Base-by-base conservation (phyloP, 495 filamentous ascomycete species). In the Xylaria acuta region DNA sequence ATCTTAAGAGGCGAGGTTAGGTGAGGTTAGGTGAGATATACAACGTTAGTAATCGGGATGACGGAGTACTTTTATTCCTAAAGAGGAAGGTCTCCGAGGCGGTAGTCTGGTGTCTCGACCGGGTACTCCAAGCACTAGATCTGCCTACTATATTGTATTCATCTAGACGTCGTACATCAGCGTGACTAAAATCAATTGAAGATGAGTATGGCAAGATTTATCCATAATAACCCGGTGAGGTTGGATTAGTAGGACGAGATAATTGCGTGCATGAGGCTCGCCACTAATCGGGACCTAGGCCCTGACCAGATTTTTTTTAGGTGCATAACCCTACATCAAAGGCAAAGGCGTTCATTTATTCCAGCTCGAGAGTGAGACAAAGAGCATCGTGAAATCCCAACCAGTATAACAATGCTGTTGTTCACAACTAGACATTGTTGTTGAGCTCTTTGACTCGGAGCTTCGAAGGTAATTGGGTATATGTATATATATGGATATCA, bases 21-120 rank as follows among this genome's bases (percentile, higher is more conserved):
- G 18, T 51, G 38, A 41, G 45, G 25, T 36, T 36, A 67, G 40
- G 9, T 25, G 11, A 53, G 30, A 16, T 53, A 22, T 14, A 20
- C 9, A 20, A 38, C 5, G 32, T 66, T 49, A 66, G 43, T 66
- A 51, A 66, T 66, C 64, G 20, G 14, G 16, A 34, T 3, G 43
- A 38, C 36, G 7, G 36, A 3, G 59, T 38, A 22, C 12, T 27
- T 1, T 63, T 25, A 22, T 63, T 25, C 59, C 59, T 14, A 27
- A 63, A 63, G 16, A 63, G 59, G 59, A 41, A 63, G 59, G 59
- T 63, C 20, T 63, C 11, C 25, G 9, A 3, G 8, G 25, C 49
- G 2, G n/a, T n/a, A n/a, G n/a, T n/a, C n/a, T n/a, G n/a, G n/a
- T 40, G 20, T 40, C n/a, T 43, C 22, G n/a, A 60, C 34, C 8